Evolutionary conservation across 2,329 filamentous ascomycete species (phyloP).

Genomic region (Berkeleyomyces rouxiae): DNA sequence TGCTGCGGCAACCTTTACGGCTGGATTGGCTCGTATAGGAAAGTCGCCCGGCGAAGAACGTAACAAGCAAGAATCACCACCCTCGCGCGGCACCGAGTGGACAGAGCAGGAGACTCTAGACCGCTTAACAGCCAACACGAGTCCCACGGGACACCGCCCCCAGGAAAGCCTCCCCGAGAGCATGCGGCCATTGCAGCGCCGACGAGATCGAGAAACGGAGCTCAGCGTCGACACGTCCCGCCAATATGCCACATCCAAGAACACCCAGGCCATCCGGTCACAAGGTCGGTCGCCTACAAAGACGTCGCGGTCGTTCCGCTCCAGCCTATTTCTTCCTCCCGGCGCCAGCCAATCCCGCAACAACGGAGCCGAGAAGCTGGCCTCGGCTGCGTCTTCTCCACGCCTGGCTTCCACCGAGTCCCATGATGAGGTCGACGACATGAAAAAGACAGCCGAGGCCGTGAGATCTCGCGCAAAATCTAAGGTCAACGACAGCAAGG

Average conservation of each 20-base stretch:
- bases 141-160: constrained; percentile 45
- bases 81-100: constrained; percentile 65
- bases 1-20: constrained; percentile 8
- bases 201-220: constrained; percentile 22
- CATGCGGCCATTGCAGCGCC: constrained; percentile 51
- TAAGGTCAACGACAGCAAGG: constrained; percentile 21
- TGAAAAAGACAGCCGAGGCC: constrained; percentile 24
- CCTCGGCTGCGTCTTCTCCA: constrained; percentile 48
- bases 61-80: constrained; percentile 36
- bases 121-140: constrained; percentile 55
- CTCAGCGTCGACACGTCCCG: constrained; percentile 44
- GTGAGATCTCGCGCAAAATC: constrained; percentile 16
- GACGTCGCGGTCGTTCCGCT: constrained; percentile 61
- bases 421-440: constrained; percentile 14
- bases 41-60: constrained; percentile 22
- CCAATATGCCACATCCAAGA: constrained; percentile 29
- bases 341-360: constrained; percentile 34
- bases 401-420: constrained; percentile 41
- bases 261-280: constrained; percentile 14
- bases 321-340: constrained; percentile 50
- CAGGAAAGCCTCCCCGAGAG: constrained; percentile 57
- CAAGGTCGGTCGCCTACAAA: constrained; percentile 42
- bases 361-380: constrained; percentile 64
- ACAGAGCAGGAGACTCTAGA: constrained; percentile 60
- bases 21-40: constrained; percentile 8